Evolutionary conservation across 371 early-diverging fungal genomes (phyloP), one percentile per base, ranked within the genome.

Genomic region (Mortierella sp.): DNA sequence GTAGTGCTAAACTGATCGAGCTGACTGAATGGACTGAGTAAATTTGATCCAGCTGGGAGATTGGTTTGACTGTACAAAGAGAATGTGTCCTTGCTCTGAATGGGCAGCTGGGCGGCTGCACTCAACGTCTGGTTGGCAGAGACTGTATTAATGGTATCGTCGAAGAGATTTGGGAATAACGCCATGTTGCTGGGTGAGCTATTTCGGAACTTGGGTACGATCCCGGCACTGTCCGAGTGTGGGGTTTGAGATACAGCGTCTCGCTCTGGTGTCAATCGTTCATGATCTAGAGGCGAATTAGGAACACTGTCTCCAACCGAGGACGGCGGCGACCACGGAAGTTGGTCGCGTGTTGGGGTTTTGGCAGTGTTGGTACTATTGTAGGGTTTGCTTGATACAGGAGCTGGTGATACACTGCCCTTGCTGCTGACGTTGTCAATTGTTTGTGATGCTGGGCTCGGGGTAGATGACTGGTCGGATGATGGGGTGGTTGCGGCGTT

Each of bases 251-350:
- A 23, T 1, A 61, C 39, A 0, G 26, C 24, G 2, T 74, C 71
- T 12, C 57, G 66, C 27, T 74, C 66, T 26, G 65, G 60, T 21
- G 64, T 58, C 16, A 78, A 38, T 19, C 54, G 45, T 26, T 63
- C 62, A 43, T 56, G 51, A 39, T 62, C 60, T 9, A 64, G 57
- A 6, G 68, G 67, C 34, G 71, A 76, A 46, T 66, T 69, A 54
- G 80, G 70, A 14, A 80, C 71, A 49, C 74, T 61, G 34, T 74
- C 71, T 3, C 70, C 72, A n/a, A 58, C 62, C 16, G 81, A 81
- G 19, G 81, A 81, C 3, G 81, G 78, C 18, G 78, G 81, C 8
- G 81, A 70, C 81, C 81, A 81, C 19, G 81, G 72, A 3, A 69
- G 58, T 30, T 69, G 70, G 9, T 70, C 66, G 14, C 52, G 54